A percentile compares a stretch with the other conserved stretches of the same genome.
Conservation (phyloP, 768 basidiomycete species). For the Pleurotus giganteus region DNA sequence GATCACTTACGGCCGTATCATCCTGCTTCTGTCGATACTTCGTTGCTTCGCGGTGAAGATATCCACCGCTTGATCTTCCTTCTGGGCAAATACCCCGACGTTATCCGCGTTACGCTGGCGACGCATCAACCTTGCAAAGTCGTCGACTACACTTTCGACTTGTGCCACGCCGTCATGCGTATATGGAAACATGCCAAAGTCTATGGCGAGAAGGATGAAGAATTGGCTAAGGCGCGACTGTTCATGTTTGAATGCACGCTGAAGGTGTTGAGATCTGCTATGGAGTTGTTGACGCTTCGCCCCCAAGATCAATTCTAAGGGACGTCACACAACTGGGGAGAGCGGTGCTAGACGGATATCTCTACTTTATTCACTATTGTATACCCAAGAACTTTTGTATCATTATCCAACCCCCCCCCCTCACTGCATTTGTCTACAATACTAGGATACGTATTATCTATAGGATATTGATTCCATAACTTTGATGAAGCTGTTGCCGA, state of each 20-base stretch:
- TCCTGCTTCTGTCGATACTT: background rate
- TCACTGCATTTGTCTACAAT: too few relatives aligned
- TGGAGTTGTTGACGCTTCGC: slow-evolving; percentile 6
- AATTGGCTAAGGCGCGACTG: background rate
- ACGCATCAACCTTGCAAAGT: slow-evolving; percentile 8
- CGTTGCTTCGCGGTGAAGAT: background rate
- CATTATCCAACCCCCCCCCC: too few relatives aligned
- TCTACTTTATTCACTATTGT: background rate
- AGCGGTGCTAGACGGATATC: background rate
- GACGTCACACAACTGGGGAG: background rate
- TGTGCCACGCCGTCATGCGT: background rate
- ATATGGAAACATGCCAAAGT: background rate
- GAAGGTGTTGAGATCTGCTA: slow-evolving; percentile 4
- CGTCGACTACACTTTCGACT: background rate
- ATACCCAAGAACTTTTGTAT: too few relatives aligned
- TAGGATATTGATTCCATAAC: too few relatives aligned
- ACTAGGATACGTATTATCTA: too few relatives aligned
- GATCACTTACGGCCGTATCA: background rate
- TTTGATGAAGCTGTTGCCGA: too few relatives aligned
- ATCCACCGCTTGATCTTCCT: slow-evolving; percentile 4
- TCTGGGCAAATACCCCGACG: slow-evolving; percentile 4
- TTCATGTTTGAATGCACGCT: slow-evolving; percentile 2
- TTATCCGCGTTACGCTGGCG: background rate
- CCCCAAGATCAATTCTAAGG: background rate
- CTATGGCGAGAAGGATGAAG: background rate